Evolutionary conservation across 2,329 filamentous ascomycete species (phyloP).

Genomic region (Zarea fungicola): DNA sequence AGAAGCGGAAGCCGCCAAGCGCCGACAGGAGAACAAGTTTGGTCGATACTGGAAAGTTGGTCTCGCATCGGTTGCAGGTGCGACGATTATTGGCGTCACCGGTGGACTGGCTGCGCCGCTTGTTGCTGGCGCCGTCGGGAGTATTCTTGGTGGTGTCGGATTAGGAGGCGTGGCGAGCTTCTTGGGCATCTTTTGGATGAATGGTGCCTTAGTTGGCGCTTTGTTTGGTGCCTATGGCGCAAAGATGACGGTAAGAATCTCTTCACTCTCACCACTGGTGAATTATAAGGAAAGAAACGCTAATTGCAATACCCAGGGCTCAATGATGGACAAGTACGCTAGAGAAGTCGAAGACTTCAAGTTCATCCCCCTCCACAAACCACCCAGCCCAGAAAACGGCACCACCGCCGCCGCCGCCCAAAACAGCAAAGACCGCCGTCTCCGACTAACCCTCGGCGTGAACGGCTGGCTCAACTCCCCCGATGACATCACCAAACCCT

Average conservation of each 20-base stretch:
- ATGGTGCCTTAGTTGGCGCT: conserved; percentile 76
- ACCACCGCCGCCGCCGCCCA: conserved; percentile 2
- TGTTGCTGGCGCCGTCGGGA: conserved; percentile 79
- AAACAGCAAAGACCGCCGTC: conserved; percentile 43
- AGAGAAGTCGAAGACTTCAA: conserved; percentile 76
- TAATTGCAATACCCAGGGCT: conserved; percentile 42
- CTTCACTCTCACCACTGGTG: too few relatives aligned
- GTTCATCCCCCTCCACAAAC: conserved; percentile 65
- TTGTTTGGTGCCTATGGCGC: conserved; percentile 88
- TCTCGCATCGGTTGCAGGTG: conserved; percentile 80
- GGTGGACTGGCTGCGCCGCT: conserved; percentile 86
- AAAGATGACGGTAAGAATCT: conserved; percentile 57
- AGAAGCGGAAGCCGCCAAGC: conserved; percentile 69
- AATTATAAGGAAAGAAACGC: not conserved
- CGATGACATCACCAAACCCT: conserved; percentile 72
- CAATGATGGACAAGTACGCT: conserved; percentile 84
- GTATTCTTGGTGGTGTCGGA: conserved; percentile 78
- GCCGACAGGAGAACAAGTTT: conserved; percentile 63
- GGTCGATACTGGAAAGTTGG: conserved; percentile 85
- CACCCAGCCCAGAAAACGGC: not conserved
- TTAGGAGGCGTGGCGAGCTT: conserved; percentile 83
- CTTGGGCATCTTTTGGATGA: conserved; percentile 79
- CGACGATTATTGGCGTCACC: conserved; percentile 84
- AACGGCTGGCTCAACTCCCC: conserved; percentile 79
- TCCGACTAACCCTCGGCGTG: conserved; percentile 79